Percentiles rank a stretch among this genome's conserved stretches.
These are phyloP conservation scores for Tillandsia fasciculata DNA, from an alignment of 176 grass and related monocot species.

Conservation along the genomic window DNA sequence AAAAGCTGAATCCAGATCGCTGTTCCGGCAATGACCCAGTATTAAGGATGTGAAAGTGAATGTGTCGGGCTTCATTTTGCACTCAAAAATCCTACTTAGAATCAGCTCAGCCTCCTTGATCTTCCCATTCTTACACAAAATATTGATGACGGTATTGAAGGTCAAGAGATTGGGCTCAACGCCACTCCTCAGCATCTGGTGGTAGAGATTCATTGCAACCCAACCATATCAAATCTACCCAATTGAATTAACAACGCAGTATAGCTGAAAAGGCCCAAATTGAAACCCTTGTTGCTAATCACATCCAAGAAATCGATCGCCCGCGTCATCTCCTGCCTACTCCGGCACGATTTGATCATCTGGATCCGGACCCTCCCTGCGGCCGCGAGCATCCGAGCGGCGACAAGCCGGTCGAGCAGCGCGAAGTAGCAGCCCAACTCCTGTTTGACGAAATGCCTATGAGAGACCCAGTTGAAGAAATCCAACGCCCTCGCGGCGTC, in stretches of 20 bases:
- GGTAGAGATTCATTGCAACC: slow-evolving; percentile 22
- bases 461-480: slow-evolving; percentile 35
- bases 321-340: slow-evolving; percentile 22
- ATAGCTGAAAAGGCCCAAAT: slow-evolving; percentile 22
- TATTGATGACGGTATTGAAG: slow-evolving; percentile 35
- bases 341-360: slow-evolving; percentile 32
- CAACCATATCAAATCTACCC: slow-evolving; percentile 24
- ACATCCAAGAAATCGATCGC: slow-evolving; percentile 27
- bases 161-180: slow-evolving; percentile 28
- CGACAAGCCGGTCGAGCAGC: slow-evolving; percentile 26
- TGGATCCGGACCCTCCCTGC: slow-evolving; percentile 22
- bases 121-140: slow-evolving; percentile 37
- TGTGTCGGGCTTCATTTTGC: slow-evolving; percentile 26
- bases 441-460: slow-evolving; percentile 25
- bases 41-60: slow-evolving; percentile 52
- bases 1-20: slow-evolving; percentile 38
- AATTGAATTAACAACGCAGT: slow-evolving; percentile 30
- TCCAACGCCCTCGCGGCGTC: slow-evolving; percentile 1
- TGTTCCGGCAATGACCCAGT: slow-evolving; percentile 41
- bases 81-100: slow-evolving; percentile 30
- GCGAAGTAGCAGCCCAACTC: slow-evolving; percentile 15
- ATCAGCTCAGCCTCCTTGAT: slow-evolving; percentile 30
- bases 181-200: slow-evolving; percentile 12
- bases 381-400: slow-evolving; percentile 7
- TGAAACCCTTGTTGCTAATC: slow-evolving; percentile 5